Percentiles rank a stretch among this genome's conserved stretches.
These are phyloP conservation scores for Paramecium caudatum DNA, from an alignment of 73 alveolate genomes.

Conservation along the genomic window DNA sequence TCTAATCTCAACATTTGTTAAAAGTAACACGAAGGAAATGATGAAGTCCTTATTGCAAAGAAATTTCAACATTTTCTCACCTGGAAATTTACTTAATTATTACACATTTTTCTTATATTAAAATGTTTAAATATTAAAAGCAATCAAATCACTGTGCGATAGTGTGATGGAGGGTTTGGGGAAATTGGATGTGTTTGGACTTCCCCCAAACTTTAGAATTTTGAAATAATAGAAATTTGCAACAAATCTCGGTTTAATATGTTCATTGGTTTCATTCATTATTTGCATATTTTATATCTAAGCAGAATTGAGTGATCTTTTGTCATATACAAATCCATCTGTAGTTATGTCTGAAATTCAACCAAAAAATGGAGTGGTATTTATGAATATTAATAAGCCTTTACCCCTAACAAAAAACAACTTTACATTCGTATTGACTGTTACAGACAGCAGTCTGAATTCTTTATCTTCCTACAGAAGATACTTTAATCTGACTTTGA, in stretches of 20 bases:
- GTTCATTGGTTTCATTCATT: background rate
- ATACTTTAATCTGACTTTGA: constrained; percentile 21
- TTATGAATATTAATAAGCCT: too few relatives aligned
- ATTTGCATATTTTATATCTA: background rate
- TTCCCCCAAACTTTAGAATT: background rate
- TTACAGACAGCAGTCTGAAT: background rate
- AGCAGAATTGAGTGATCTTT: background rate
- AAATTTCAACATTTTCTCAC: too few relatives aligned
- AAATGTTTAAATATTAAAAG: too few relatives aligned
- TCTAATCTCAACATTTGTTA: too few relatives aligned
- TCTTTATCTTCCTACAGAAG: background rate
- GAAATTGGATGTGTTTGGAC: constrained; percentile 19
- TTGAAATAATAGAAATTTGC: background rate
- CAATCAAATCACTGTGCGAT: too few relatives aligned
- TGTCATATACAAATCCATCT: background rate
- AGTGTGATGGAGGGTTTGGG: too few relatives aligned
- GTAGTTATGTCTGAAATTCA: constrained; percentile 1
- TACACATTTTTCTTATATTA: too few relatives aligned
- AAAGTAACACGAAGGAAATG: too few relatives aligned
- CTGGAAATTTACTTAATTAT: too few relatives aligned
- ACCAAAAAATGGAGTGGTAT: background rate
- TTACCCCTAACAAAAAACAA: background rate
- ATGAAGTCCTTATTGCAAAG: too few relatives aligned
- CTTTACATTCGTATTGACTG: background rate
- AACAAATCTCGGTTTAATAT: background rate